Percentiles rank a stretch among this genome's conserved stretches.
Evolutionary conservation across 352 stramenopile species (phyloP).

Genomic region (Globisporangium cylindrosporum): DNA sequence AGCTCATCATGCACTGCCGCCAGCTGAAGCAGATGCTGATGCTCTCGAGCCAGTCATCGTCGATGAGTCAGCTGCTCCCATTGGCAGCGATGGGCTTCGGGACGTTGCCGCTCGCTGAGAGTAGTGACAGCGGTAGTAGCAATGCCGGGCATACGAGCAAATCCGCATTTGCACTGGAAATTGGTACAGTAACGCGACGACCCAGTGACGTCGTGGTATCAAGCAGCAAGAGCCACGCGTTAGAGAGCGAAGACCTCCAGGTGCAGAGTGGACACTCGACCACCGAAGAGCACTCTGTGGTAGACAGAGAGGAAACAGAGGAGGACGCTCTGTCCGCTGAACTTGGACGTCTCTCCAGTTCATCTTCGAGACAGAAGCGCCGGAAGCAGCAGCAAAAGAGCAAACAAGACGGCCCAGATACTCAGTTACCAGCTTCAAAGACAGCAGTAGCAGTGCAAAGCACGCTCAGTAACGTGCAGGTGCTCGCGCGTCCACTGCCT

Average conservation of each 20-base stretch:
- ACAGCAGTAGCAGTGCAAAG: background rate
- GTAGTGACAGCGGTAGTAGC: background rate
- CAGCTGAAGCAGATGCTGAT: slow-evolving; percentile 32
- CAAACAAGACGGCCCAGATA: slow-evolving; percentile 7
- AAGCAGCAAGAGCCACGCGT: slow-evolving; percentile 3
- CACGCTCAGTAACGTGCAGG: background rate
- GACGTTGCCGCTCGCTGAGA: background rate
- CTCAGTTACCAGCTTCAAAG: slow-evolving; percentile 6
- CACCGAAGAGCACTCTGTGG: slow-evolving; percentile 12
- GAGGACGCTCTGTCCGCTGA: background rate
- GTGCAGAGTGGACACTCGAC: slow-evolving; percentile 10
- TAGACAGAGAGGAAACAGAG: background rate
- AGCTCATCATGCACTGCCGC: slow-evolving; percentile 60
- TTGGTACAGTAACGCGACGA: background rate
- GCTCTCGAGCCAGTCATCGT: slow-evolving; percentile 17
- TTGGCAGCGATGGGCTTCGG: background rate
- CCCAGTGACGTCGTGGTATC: background rate
- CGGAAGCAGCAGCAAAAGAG: slow-evolving; percentile 37
- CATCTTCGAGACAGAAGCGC: slow-evolving; percentile 24
- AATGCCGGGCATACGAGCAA: background rate
- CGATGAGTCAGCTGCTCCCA: slow-evolving; percentile 12
- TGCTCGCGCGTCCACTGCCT: background rate
- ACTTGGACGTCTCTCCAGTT: background rate
- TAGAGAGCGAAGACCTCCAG: slow-evolving; percentile 10
- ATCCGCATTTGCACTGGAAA: slow-evolving; percentile 4